Evolutionary conservation across 148 eudicot species (phyloP), one percentile per base, ranked within the genome.

Genomic region (Dysphania ambrosioides): DNA sequence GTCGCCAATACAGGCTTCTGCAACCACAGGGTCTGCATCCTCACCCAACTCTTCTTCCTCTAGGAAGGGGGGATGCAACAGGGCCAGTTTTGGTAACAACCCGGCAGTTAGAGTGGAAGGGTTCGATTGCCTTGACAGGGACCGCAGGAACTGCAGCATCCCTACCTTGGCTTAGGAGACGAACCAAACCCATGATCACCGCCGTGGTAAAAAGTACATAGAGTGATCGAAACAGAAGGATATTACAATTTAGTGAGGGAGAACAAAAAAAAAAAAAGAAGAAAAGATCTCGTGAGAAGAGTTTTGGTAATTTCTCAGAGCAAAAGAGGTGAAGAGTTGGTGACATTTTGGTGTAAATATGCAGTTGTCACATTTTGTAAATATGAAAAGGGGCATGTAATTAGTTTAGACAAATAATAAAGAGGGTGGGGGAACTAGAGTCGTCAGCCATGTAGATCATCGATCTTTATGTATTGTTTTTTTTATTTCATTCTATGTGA

Each of bases 91-190:
- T 83, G 91, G 97, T 16, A 81, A 86, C 84, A 92, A 89, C 35
- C 97, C 99, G 62, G 91, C 90, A 26, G 97, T 90, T 44, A 88
- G 99, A 80, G 62, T 95, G 26, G 97, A 92, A 79, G 99, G 99
- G 76, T 95, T 95, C 10, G 92, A 92, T 79, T 95, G 96, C 83
- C 86, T 95, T 3, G 97, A 95, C 79, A 90, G 92, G 93, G 97
- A 90, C 70, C 77, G 85, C 69, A 89, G 97, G 68, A 92, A 90
- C 80, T 90, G 99, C 87, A 86, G 97, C 81, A 90, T 95, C 92
- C 94, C 88, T 63, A 76, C 99, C 82, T 70, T 90, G 82, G 99
- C 98, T 38, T 95, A 87, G 71, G 58, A 53, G n/a, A 49, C 19
- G 21, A 49, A 53, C 38, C 13, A n/a, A n/a, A n/a, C n/a, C 36